Evolutionary conservation across 805 yeast genomes (phyloP).

Genomic region (Candida palmyrensis): DNA sequence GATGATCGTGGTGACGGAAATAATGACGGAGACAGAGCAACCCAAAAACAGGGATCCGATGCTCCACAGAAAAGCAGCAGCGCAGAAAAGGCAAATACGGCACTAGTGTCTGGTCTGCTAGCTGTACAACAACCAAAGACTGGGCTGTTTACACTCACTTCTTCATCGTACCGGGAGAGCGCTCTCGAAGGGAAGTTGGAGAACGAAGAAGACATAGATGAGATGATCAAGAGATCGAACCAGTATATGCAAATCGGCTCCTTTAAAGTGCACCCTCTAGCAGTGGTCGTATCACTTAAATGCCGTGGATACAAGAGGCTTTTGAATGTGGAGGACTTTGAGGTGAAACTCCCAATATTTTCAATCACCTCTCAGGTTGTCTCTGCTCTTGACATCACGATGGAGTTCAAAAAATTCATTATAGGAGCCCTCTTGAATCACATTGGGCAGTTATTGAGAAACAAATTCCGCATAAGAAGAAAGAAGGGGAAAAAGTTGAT

Average conservation of each 20-base stretch:
- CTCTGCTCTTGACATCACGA: conserved; percentile 32
- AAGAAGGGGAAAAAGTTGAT: conserved; percentile 8
- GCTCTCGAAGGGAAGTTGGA: conserved; percentile 4
- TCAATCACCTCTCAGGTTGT: conserved; percentile 23
- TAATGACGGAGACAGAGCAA: conserved; percentile 7
- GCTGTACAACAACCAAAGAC: too few species aligned
- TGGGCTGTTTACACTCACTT: too few species aligned
- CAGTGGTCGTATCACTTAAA: conserved; percentile 31
- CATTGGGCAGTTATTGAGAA: conserved; percentile 28
- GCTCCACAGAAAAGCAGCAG: background rate
- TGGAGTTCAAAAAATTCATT: conserved; percentile 25
- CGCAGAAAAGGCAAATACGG: background rate
- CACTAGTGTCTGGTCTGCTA: background rate
- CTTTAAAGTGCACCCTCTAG: conserved; percentile 33
- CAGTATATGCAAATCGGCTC: conserved; percentile 63
- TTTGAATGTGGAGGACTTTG: conserved; percentile 34
- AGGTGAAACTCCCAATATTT: conserved; percentile 29
- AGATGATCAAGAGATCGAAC: conserved; percentile 74
- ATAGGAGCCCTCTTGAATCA: conserved; percentile 30
- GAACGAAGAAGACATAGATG: conserved; percentile 31
- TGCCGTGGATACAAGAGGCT: conserved; percentile 29
- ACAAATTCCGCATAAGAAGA: conserved; percentile 21
- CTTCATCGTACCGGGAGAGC: too few species aligned
- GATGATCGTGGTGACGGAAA: conserved; percentile 9
- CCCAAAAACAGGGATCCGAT: background rate